These are phyloP conservation scores for Plasmodium gallinaceum DNA, from an alignment of 169 alveolate species.

Conservation along the genomic window DNA sequence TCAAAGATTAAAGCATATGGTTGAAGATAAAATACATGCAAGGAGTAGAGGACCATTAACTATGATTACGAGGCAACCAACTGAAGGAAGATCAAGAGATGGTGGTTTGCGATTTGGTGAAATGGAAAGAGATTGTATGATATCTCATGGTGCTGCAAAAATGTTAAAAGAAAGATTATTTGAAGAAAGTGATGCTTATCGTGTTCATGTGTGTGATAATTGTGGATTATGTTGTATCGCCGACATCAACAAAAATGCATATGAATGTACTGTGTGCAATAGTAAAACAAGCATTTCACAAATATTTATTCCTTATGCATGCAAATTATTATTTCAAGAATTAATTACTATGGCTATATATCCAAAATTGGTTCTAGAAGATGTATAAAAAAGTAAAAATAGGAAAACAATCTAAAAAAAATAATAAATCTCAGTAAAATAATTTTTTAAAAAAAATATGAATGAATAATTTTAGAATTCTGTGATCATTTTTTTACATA, in stretches of 20 bases:
- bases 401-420: background rate
- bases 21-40: slow-evolving; percentile 99
- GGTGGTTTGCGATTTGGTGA: slow-evolving; percentile 99
- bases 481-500: no score
- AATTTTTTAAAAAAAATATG: background rate
- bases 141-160: slow-evolving; percentile 99
- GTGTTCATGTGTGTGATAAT: slow-evolving; percentile 98
- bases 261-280: slow-evolving; percentile 94
- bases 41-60: slow-evolving; percentile 99
- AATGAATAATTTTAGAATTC: no score
- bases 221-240: slow-evolving; percentile 98
- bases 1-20: slow-evolving; percentile 99
- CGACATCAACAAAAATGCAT: slow-evolving; percentile 92
- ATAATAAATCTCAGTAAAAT: no score
- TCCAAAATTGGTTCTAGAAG: slow-evolving; percentile 93
- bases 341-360: slow-evolving; percentile 98
- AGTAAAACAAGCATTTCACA: slow-evolving; percentile 93
- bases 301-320: slow-evolving; percentile 98
- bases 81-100: slow-evolving; percentile 98
- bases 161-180: slow-evolving; percentile 99
- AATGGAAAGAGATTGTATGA: slow-evolving; percentile 99
- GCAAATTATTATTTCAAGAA: slow-evolving; percentile 98
- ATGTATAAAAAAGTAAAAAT: slow-evolving; percentile 11
- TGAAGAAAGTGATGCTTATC: slow-evolving; percentile 98
- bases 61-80: slow-evolving; percentile 99